phyloP scores from a whole-genome alignment of 345 rosid genomes.

The Eucalyptus paniculata region DNA sequence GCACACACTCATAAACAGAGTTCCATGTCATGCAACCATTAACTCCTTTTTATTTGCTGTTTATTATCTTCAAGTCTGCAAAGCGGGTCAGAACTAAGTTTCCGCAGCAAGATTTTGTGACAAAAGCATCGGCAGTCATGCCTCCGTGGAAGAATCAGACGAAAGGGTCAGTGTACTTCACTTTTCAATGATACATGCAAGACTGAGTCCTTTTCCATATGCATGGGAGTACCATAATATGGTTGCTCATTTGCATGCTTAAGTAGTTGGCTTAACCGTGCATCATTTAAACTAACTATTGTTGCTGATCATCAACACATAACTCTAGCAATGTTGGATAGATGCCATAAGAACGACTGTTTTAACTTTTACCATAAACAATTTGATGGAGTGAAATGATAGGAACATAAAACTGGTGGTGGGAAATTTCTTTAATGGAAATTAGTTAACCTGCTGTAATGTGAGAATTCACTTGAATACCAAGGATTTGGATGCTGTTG shows the following conservation, averaged over 20 bases:
- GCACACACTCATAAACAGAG: not conserved
- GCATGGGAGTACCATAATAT: not conserved
- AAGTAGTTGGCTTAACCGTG: not conserved
- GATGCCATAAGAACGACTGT: not conserved
- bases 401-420: not conserved
- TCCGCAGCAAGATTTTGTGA: conserved; percentile 19
- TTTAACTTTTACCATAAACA: not conserved
- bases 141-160: conserved; percentile 11
- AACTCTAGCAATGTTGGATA: not conserved
- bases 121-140: conserved; percentile 24
- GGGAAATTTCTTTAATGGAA: not conserved
- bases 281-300: not conserved
- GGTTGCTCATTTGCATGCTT: not conserved
- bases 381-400: not conserved
- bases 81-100: conserved; percentile 23
- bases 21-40: not conserved
- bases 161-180: conserved; percentile 34
- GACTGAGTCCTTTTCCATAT: not conserved
- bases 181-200: not conserved
- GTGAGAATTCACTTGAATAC: not conserved
- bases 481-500: not conserved
- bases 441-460: not conserved
- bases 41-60: not conserved
- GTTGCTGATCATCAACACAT: not conserved
- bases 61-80: conserved; percentile 24